Base-by-base conservation (phyloP, 108 stramenopile genomes). In the Conticribra guillardii region DNA sequence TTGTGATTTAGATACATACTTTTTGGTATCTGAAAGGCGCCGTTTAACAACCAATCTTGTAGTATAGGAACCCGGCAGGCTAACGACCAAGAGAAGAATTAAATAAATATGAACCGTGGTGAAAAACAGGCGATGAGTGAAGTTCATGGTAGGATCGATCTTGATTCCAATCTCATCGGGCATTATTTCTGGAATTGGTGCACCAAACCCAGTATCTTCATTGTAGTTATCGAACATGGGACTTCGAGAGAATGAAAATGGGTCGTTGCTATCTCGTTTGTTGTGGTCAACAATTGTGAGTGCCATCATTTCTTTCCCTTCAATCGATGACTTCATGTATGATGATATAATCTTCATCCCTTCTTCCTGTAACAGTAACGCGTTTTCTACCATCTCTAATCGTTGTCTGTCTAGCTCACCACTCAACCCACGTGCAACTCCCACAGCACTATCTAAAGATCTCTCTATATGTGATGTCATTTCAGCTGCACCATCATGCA, bases 151-250 rank as follows among this genome's bases (percentile, higher is more conserved):
- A 17, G 86, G 86, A 23, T 82, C 70, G n/a, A 82, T 79, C 28
- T 82, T 82, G 60, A 87, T 80, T n/a, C 79, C 89, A 73, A 90
- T 90, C 57, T 90, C 89, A 77, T 90, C 89, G 2, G 87, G 74
- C 32, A 83, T 54, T 60, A 79, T 47, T 11, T 76, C 63, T 41
- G 65, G 64, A 46, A 70, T 53, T 19, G 33, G 21, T 37, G 41
- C 1, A 2, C 15, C 54, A 16, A 48, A 30, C 33, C 30, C 27
- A 24, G 17, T 46, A 30, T 64, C 41, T 18, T 50, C 52, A 32
- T 54, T 45, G 52, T 69, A 48, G 18, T 59, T 50, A 17, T 69
- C 69, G 21, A 61, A 67, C 32, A 32, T 17, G 5, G 64, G 26
- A 19, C 48, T 52, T 64, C 32, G 49, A 18, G 62, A 57, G 19